phyloP scores from a whole-genome alignment of 805 yeast genomes.

The Millerago galiae region DNA sequence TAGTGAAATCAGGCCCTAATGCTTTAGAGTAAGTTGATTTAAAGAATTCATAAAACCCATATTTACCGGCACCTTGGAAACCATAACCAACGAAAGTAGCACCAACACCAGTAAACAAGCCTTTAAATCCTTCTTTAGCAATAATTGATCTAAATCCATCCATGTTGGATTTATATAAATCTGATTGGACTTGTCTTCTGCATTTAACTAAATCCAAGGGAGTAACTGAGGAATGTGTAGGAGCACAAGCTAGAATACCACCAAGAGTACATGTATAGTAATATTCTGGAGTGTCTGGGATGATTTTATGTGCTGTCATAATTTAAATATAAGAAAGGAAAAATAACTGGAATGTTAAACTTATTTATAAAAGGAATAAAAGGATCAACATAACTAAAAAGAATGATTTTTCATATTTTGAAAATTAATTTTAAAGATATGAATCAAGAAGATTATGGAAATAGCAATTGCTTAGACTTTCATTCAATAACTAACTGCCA shows the following conservation, averaged over 20 bases:
- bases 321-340: neutral
- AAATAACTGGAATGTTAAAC: neutral
- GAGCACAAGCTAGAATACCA: constrained; percentile 84
- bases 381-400: neutral
- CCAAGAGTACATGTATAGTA: constrained; percentile 57
- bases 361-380: neutral
- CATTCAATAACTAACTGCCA: too few species aligned
- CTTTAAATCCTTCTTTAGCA: constrained; percentile 65
- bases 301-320: constrained; percentile 8
- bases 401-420: too few species aligned
- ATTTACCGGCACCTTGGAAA: constrained; percentile 95
- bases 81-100: constrained; percentile 93
- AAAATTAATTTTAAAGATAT: too few species aligned
- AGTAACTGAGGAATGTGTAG: constrained; percentile 89
- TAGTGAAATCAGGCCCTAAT: constrained; percentile 57
- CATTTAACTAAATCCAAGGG: constrained; percentile 93
- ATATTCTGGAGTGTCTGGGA: constrained; percentile 31
- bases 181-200: constrained; percentile 80
- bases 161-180: constrained; percentile 65
- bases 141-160: constrained; percentile 80
- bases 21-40: constrained; percentile 68
- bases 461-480: too few species aligned
- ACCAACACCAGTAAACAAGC: constrained; percentile 81
- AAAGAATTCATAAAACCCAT: constrained; percentile 91
- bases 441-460: too few species aligned